Conservation (phyloP, 371 early-diverging fungal genomes). For the Mucor irregularis region DNA sequence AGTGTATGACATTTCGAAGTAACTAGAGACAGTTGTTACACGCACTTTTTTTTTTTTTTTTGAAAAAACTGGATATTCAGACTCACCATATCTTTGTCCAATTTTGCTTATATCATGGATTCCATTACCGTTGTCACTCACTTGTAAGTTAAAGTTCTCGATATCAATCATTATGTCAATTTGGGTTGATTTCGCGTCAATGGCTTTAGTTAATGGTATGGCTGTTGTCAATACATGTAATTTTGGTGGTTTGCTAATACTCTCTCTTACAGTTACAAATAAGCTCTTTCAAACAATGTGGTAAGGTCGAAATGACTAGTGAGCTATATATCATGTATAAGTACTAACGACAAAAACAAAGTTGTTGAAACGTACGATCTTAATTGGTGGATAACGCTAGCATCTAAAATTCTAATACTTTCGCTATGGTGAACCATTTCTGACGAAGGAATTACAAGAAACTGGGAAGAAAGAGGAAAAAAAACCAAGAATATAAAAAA, state of each 20-base stretch:
- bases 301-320: constrained; percentile 49
- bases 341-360: not conserved
- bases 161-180: constrained; percentile 52
- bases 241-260: no score
- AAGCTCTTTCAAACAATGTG: constrained; percentile 61
- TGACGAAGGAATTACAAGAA: not conserved
- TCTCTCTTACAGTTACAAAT: constrained; percentile 65
- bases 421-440: no score
- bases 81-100: constrained; percentile 58
- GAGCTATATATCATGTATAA: constrained; percentile 23
- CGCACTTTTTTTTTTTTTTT: not conserved
- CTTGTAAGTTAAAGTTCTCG: constrained; percentile 53
- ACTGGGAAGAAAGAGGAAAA: not conserved
- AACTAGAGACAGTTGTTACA: constrained; percentile 21
- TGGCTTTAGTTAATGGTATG: no score
- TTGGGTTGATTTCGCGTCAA: constrained; percentile 59
- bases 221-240: no score
- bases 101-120: constrained; percentile 52
- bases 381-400: constrained; percentile 25
- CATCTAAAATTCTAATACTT: constrained; percentile 16
- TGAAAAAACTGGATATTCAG: constrained; percentile 1
- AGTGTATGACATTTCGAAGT: constrained; percentile 58
- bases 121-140: constrained; percentile 68
- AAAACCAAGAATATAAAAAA: no score
- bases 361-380: constrained; percentile 25